A percentile compares a stretch with the other conserved stretches of the same genome.
phyloP scores from a whole-genome alignment of 2,329 filamentous ascomycete species.

The Falciphora oryzae region DNA sequence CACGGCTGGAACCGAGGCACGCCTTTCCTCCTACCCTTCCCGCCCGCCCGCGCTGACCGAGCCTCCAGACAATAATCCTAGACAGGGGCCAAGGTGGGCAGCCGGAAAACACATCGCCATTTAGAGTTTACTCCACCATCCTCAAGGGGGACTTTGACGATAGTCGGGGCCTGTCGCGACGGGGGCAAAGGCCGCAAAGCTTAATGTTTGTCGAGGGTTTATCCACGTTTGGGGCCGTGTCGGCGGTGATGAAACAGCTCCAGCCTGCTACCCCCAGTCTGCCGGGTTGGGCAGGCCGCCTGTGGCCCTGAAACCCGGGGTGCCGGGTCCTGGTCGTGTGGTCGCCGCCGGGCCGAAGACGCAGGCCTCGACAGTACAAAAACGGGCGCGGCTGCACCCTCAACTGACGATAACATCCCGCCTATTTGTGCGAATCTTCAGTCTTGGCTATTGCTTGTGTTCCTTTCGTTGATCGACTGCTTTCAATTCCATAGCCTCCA shows the following conservation, averaged over 20 bases:
- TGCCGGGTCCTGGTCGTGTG: neutral
- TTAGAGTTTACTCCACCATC: neutral
- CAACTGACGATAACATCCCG: neutral
- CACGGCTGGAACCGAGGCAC: neutral
- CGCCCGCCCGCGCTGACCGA: too few relatives aligned
- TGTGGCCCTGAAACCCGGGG: neutral
- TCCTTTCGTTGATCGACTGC: constrained; percentile 10
- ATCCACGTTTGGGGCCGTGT: neutral
- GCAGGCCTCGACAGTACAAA: neutral
- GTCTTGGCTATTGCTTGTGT: neutral
- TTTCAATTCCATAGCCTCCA: constrained; percentile 3
- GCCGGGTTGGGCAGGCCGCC: neutral
- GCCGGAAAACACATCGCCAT: neutral
- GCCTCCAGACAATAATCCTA: neutral
- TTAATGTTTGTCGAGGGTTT: neutral
- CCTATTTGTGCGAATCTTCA: neutral
- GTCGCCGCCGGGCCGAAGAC: too few relatives aligned
- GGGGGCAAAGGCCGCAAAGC: neutral
- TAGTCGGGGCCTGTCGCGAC: too few relatives aligned
- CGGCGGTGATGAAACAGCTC: neutral
- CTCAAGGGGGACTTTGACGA: neutral
- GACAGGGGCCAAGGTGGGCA: neutral
- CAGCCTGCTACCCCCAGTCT: neutral
- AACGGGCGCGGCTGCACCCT: neutral
- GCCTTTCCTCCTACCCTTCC: neutral